phyloP scores from a whole-genome alignment of 306 rosid genomes.

The Cyclanthera cordifolia region DNA sequence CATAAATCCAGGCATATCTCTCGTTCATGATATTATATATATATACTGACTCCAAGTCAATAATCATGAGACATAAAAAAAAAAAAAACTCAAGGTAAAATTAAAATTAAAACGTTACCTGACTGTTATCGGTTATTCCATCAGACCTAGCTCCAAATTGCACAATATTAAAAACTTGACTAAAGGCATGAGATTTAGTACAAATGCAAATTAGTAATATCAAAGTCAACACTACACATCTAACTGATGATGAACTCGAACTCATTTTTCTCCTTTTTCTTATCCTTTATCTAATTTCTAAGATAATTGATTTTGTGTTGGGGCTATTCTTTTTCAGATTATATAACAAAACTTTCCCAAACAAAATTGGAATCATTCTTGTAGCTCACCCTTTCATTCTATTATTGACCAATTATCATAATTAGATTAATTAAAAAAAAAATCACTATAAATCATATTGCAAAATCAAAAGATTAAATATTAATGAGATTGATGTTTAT shows the following conservation, averaged over 20 bases:
- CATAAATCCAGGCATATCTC: too few relatives aligned
- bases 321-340: background rate
- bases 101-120: conserved; percentile 11
- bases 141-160: conserved; percentile 15
- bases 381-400: background rate
- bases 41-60: too few relatives aligned
- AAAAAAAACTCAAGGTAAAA: background rate
- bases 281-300: background rate
- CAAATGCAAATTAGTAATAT: background rate
- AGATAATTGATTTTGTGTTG: background rate
- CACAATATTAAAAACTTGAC: conserved; percentile 2
- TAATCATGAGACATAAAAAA: too few relatives aligned
- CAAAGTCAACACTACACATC: background rate
- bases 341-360: background rate
- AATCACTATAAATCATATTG: background rate
- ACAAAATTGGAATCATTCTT: background rate
- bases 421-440: background rate
- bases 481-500: background rate
- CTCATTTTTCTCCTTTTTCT: background rate
- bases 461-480: too few relatives aligned
- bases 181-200: conserved; percentile 5
- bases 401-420: background rate
- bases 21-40: too few relatives aligned
- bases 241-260: background rate
- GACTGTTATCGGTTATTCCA: conserved; percentile 21